Percentiles rank a stretch among this genome's conserved stretches.
Conservation (phyloP, 139 green algal species). For the Haematococcus lacustris region DNA sequence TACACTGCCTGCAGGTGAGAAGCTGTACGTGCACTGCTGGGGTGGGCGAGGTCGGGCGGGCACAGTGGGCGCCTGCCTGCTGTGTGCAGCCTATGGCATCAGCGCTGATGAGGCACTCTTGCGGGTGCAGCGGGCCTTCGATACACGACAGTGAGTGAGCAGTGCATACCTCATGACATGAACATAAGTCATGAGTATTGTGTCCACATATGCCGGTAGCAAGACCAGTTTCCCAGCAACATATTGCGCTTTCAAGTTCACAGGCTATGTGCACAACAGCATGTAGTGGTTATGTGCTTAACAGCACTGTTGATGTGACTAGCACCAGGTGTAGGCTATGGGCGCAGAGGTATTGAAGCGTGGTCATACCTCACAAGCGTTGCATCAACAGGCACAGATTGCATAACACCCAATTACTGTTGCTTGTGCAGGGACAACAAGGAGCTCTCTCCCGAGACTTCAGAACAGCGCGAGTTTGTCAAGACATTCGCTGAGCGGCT, state of each 20-base stretch:
- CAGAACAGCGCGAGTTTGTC: slow-evolving; percentile 59
- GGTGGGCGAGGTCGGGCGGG: slow-evolving; percentile 72
- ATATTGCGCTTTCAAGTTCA: not conserved
- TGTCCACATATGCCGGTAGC: not conserved
- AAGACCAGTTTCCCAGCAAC: not conserved
- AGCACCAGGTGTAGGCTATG: not conserved
- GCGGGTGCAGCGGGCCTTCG: slow-evolving; percentile 62
- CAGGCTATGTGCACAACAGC: not conserved
- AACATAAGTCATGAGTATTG: not conserved
- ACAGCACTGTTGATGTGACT: not conserved
- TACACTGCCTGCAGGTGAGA: slow-evolving; percentile 34
- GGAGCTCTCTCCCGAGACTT: slow-evolving; percentile 51
- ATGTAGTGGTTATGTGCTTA: not conserved
- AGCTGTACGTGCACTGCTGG: slow-evolving; percentile 85
- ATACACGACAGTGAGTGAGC: slow-evolving; percentile 34
- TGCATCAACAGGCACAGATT: too few relatives aligned
- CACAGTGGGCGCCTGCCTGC: slow-evolving; percentile 65
- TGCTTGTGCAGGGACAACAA: slow-evolving; percentile 33
- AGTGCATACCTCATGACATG: not conserved
- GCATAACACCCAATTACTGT: too few relatives aligned
- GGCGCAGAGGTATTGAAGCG: not conserved
- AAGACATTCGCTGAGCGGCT: not conserved
- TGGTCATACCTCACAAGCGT: not conserved
- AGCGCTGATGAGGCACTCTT: slow-evolving; percentile 60
- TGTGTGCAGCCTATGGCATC: slow-evolving; percentile 34